Evolutionary conservation across 2,329 filamentous ascomycete species (phyloP), one percentile per base, ranked within the genome.

Genomic region (Pseudodiploospora longispora): DNA sequence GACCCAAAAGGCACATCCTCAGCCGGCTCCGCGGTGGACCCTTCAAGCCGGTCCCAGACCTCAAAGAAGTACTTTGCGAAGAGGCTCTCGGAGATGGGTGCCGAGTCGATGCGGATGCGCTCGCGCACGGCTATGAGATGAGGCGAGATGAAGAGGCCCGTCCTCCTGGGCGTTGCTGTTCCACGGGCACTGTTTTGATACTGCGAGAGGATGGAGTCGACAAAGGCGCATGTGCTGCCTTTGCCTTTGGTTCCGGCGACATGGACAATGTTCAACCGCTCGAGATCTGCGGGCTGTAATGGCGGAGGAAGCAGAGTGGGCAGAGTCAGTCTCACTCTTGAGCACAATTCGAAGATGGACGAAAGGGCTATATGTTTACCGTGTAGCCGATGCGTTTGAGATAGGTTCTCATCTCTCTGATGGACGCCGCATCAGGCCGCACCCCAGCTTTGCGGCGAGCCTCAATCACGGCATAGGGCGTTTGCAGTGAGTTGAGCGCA

Each of bases 401-500:
- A 75, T 87, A 95, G 48, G 81, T 76, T 52, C 80, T 74, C 80
- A 94, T 94, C 63, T 95, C 86, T 3, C 79, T 77, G 39, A 93
- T 80, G 6, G 85, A 71, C 44, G 73, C 71, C 47, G 79, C 72
- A 63, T 93, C 85, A 56, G 86, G 80, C 29, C 74, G 76, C 50
- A 81, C 70, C 19, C 87, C 85, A 12, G 83, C 84, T 60, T 86
- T 86, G 43, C 81, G 76, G 41, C 93, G 82, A 41, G 83, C 81
- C 60, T 95, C 82, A 12, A 96, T 77, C 41, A 88, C 76, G 40
- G 84, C 78, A 60, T 84, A 91, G 42, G 95, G 94, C 36, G 86
- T 88, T 64, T 98, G 93, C 41, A 97, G 80, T 37, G 87, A 85
- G 65, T 97, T 97, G 59, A 97, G 78, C 34, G 85, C 80, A 53